Base-by-base conservation (phyloP, 2,329 filamentous ascomycete species). In the Xylariaceae sp. region DNA sequence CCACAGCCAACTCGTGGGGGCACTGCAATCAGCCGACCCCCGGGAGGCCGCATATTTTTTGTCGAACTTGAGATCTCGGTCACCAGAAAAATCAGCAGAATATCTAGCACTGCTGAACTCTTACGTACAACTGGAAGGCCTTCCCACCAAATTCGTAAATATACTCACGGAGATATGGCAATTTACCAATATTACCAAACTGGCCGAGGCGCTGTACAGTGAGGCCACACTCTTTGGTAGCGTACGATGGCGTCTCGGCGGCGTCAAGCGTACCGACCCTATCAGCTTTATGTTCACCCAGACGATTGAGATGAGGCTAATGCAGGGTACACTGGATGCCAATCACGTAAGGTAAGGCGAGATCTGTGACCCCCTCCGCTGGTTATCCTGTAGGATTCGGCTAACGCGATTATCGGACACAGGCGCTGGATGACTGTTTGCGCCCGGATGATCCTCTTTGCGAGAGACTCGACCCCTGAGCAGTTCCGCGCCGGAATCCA, bases 391-490 rank as follows among this genome's bases (percentile, higher is more conserved):
- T 37, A 37, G 14, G 14, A 4, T 16, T 37, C 5, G 12, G 42
- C 50, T 57, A 57, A 57, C 21, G 14, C 6, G 16, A 10, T 3
- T 19, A 32, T 21, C 9, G 21, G 12, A 12, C 32, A 9, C 26
- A 59, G 61, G 59, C 56, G 46, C n/a, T 67, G 64, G 65, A 54
- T 57, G 20, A 26, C 41, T 3, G 54, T 66, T 18, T 51, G 52
- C 40, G 42, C 58, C 16, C 56, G 52, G 4, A 40, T 67, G 1
- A 26, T 67, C 16, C n/a, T 51, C 5, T 62, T 58, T 18, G 20
- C 49, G 16, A 48, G 56, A 60, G 79, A 81, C 2, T 83, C 72
- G 3, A 85, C 71, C 1, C 4, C 45, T 1, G 6, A 18, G 1
- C 3, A 32, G 7, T 65, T 57, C 41, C 5, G n/a, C 7, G 9